Evolutionary conservation across 768 basidiomycete genomes (phyloP).

Genomic region (Suillus ampliporus): DNA sequence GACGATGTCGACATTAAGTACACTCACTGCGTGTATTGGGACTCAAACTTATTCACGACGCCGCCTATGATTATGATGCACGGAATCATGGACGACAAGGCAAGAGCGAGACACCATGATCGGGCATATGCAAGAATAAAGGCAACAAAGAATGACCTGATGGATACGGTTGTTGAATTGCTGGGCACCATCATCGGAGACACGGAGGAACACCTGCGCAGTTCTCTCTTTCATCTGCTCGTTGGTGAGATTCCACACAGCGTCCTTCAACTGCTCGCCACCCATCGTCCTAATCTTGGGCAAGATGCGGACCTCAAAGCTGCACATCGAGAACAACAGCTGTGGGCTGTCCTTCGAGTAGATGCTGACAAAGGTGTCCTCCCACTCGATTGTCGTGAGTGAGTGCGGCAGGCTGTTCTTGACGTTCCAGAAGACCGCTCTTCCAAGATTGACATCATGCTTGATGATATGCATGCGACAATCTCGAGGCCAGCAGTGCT

Average conservation of each 20-base stretch:
- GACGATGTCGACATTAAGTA: background rate
- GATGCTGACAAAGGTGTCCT: conserved; percentile 96
- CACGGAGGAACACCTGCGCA: conserved; percentile 96
- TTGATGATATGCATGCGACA: conserved; percentile 99
- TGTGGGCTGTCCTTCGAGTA: conserved; percentile 99
- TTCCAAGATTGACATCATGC: conserved; percentile 97
- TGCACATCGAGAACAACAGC: conserved; percentile 96
- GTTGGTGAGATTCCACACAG: conserved; percentile 96
- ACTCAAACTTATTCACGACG: conserved; percentile 43
- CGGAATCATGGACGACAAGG: conserved; percentile 53
- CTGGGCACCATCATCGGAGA: conserved; percentile 95
- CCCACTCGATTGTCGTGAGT: conserved; percentile 98
- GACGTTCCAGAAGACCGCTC: conserved; percentile 99
- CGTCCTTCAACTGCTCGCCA: conserved; percentile 96
- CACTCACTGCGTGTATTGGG: conserved; percentile 34
- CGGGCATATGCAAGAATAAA: conserved; percentile 47
- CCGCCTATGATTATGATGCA: conserved; percentile 52
- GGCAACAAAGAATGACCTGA: conserved; percentile 74
- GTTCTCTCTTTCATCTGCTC: conserved; percentile 98
- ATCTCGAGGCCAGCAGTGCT: conserved; percentile 98
- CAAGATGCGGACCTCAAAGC: conserved; percentile 96
- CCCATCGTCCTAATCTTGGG: conserved; percentile 96
- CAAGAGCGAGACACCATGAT: conserved; percentile 55
- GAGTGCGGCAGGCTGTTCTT: conserved; percentile 96
- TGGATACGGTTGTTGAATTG: conserved; percentile 98